Evolutionary conservation across 495 filamentous ascomycete genomes (phyloP), one percentile per base, ranked within the genome.

Genomic region (Lepidopterella palustris): DNA sequence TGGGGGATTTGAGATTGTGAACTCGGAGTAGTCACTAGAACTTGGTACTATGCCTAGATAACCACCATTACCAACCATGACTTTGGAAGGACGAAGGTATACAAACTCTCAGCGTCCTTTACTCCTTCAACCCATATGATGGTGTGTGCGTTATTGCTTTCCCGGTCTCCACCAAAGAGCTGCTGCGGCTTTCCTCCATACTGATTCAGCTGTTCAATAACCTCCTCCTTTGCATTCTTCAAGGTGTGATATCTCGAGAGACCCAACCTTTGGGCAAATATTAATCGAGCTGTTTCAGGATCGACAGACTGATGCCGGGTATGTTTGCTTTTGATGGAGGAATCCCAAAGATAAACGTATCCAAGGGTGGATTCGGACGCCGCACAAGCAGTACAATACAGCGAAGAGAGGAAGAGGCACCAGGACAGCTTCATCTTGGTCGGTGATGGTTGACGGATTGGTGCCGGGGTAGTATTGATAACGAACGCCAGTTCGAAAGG

Each of bases 241-340:
- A 84, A 74, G 32, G 67, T 63, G 39, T 82, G 80, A 60, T 73
- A 80, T 23, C 76, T 63, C 27, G 82, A 76, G 3, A 81, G 63
- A n/a, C 77, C 76, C 57, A 80, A 68, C 65, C 82, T 75, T 59
- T 80, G 77, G 55, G 82, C 80, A 42, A 85, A 50, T 26, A 85
- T 69, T 28, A 80, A 72, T 63, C 76, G 76, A 45, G 82, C 79
- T 31, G 74, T 71, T 63, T 76, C 72, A 25, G 82, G 74, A 29
- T 45, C 68, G 20, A 76, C 63, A 11, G 59, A 57, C n/a, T 29
- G 60, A 57, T 11, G 42, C 42, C 21, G 57, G 29, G 51, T n/a
- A 24, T 50, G 15, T 35, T 31, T 24, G 25, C 23, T 27, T 26
- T 52, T 57, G 21, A 49, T 23, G 24, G 23, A 29, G 21, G 61